Conservation (phyloP, 2,329 filamentous ascomycete genomes). For the Leptosphaerulina australis region DNA sequence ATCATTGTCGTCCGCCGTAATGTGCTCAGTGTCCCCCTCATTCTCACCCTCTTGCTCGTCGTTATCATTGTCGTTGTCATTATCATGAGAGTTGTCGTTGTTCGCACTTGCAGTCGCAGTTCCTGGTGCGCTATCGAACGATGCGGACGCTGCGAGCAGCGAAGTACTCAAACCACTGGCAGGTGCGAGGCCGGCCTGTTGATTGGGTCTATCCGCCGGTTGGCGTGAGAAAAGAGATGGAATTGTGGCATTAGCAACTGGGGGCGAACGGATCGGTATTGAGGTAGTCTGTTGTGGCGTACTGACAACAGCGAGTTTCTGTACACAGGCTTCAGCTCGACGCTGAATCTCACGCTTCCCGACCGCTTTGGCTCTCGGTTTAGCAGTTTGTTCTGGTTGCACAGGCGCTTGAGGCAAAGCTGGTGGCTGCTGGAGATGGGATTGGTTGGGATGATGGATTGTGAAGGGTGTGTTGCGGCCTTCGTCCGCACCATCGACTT, state of each 20-base stretch:
- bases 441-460: slow-evolving; percentile 35
- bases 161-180: slow-evolving; percentile 14
- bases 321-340: slow-evolving; percentile 62
- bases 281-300: slow-evolving; percentile 38
- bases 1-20: slow-evolving; percentile 51
- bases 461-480: slow-evolving; percentile 31
- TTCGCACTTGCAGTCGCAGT: slow-evolving; percentile 49
- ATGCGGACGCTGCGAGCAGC: slow-evolving; percentile 32
- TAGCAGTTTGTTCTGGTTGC: slow-evolving; percentile 29
- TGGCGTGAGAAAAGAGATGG: slow-evolving; percentile 22
- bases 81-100: slow-evolving; percentile 37
- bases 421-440: slow-evolving; percentile 23
- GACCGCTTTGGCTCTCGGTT: slow-evolving; percentile 61
- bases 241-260: slow-evolving; percentile 24
- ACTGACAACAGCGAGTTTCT: slow-evolving; percentile 43
- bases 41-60: slow-evolving; percentile 51
- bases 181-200: slow-evolving; percentile 4
- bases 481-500: slow-evolving; percentile 37
- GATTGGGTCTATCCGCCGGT: slow-evolving; percentile 30
- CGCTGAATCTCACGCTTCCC: slow-evolving; percentile 65
- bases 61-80: slow-evolving; percentile 37
- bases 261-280: slow-evolving; percentile 46
- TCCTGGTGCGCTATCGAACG: slow-evolving; percentile 46
- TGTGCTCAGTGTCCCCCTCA: slow-evolving; percentile 53
- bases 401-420: slow-evolving; percentile 21